Base-by-base conservation (phyloP, 2,329 filamentous ascomycete genomes). In the Seiridium unicorne region DNA sequence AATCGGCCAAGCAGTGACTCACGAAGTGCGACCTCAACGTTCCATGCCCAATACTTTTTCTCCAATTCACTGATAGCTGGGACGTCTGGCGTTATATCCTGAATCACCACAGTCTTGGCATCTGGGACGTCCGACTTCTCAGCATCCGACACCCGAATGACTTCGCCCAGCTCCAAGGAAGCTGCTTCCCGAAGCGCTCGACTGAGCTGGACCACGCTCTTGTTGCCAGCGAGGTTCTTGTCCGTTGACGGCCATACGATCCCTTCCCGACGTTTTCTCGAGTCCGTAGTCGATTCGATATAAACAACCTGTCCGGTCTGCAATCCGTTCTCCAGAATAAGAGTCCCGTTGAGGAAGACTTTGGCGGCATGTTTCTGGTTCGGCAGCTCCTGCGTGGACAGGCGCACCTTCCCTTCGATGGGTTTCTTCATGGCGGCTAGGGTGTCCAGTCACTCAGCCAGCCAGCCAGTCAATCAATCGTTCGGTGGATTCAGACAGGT, bases 111-210 rank as follows among this genome's bases (percentile, higher is more conserved):
- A 35, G 81, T 78, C 3, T 82, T 78, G 5, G 87, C 85, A 31
- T 84, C 81, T 0, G 81, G 77, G 9, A 89, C 73, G 34, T 6
- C 35, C 13, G 34, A 7, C 6, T 80, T 80, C 8, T 83, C 80
- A 2, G 81, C 78, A 32, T 93, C 82, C 6, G 82, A 80, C 53
- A 96, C 79, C 40, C 74, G 75, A 40, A 84, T 77, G 55, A 86
- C 83, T 54, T 93, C 90, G 13, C 87, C 87, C 3, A 95, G 79
- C 62, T 89, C 89, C 66, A 96, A 84, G 1, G 85, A 86, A 65
- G 90, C 90, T 5, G 86, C 83, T 42, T 90, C 88, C 63, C 91
- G 89, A 58, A 96, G 85, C 5, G 86, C 81, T 63, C 91, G 88
- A 31, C 91, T 88, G 78, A 91, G 85, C 79, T 93, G 83, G 55